Conservation (phyloP, 441 rosid genomes). For the Capsella rubella region DNA sequence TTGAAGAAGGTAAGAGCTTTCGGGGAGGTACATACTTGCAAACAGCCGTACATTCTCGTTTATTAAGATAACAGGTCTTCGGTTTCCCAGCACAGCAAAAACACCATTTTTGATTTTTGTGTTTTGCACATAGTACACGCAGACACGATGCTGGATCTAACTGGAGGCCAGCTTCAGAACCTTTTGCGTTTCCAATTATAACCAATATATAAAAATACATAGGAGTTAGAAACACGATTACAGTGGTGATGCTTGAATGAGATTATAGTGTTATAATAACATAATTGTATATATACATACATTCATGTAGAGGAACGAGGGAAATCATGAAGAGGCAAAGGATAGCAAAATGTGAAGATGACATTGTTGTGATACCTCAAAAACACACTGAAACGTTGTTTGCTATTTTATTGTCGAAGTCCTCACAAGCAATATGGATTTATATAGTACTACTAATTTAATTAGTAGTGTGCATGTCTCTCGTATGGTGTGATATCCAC, state of each 20-base stretch:
- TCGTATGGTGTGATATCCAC: neutral
- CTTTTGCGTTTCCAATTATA: conserved; percentile 2
- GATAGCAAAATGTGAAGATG: conserved; percentile 14
- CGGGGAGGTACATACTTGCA: neutral
- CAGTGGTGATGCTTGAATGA: neutral
- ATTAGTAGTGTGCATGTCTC: neutral
- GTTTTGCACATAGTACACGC: neutral
- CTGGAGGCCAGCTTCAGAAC: neutral
- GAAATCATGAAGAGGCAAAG: conserved; percentile 2
- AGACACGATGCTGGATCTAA: neutral
- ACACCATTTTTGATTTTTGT: neutral
- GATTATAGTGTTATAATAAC: neutral
- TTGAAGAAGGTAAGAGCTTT: neutral
- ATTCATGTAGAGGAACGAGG: conserved; percentile 9
- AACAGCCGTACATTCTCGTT: neutral
- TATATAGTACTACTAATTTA: neutral
- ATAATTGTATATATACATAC: neutral
- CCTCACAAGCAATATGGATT: neutral
- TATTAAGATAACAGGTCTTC: neutral
- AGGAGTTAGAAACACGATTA: neutral
- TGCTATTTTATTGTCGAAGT: neutral
- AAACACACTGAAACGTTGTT: neutral
- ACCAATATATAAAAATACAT: neutral
- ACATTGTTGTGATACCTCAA: conserved; percentile 6
- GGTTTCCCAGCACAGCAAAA: neutral